phyloP scores from a whole-genome alignment of 495 filamentous ascomycete genomes.

The Neurospora sublineolata region DNA sequence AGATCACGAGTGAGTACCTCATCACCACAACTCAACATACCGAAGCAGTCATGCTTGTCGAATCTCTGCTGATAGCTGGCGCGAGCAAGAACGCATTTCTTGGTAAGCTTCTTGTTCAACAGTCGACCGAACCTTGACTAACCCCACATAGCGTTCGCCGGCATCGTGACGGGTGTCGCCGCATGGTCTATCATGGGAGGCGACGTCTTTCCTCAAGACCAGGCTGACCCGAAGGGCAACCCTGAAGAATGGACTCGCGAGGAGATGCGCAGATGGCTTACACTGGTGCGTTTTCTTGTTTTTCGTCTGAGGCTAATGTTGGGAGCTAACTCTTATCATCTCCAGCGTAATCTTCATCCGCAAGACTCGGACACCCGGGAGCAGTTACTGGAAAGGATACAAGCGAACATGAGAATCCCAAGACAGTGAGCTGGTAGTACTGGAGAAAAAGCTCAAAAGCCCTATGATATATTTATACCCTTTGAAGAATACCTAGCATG shows the following conservation, averaged over 20 bases:
- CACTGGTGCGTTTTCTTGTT: slow-evolving; percentile 44
- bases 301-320: background rate
- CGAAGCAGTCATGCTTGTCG: slow-evolving; percentile 3
- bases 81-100: slow-evolving; percentile 35
- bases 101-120: slow-evolving; percentile 29
- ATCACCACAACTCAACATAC: background rate
- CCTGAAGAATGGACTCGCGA: slow-evolving; percentile 62
- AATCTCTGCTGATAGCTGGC: background rate
- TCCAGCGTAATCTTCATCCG: slow-evolving; percentile 63
- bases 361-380: slow-evolving; percentile 54
- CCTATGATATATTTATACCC: background rate
- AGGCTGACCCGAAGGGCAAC: slow-evolving; percentile 67
- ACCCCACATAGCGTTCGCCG: slow-evolving; percentile 51
- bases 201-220: slow-evolving; percentile 57
- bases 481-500: background rate
- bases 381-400: slow-evolving; percentile 68
- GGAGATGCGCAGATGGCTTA: slow-evolving; percentile 65
- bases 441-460: background rate
- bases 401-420: slow-evolving; percentile 58
- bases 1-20: slow-evolving; percentile 54
- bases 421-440: slow-evolving; percentile 7
- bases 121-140: background rate
- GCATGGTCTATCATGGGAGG: slow-evolving; percentile 74
- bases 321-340: background rate
- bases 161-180: slow-evolving; percentile 72